phyloP scores from a whole-genome alignment of 345 rosid species.

The Boechera retrofracta region DNA sequence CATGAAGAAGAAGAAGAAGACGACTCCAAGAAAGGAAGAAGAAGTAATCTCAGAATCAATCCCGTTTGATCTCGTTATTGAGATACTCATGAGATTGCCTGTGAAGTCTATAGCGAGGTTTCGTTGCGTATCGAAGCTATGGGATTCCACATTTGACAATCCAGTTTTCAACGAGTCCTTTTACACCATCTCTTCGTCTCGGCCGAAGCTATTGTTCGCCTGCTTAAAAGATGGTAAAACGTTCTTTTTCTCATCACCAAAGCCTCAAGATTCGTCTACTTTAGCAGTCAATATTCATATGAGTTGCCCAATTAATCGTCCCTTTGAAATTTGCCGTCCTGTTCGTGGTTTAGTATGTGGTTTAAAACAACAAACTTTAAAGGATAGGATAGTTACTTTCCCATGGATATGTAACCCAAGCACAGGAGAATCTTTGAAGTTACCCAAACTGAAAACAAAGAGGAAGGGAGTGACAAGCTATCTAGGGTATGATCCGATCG shows the following conservation, averaged over 20 bases:
- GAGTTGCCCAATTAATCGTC: not conserved
- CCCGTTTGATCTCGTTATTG: conserved; percentile 4
- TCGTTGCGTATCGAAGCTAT: conserved; percentile 22
- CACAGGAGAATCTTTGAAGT: not conserved
- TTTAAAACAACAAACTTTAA: not conserved
- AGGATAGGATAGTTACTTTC: not conserved
- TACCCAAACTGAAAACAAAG: not conserved
- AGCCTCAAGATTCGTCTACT: not conserved
- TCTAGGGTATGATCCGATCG: conserved; percentile 17
- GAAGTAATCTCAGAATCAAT: not conserved
- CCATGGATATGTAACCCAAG: not conserved
- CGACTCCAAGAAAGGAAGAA: not conserved
- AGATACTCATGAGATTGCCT: conserved; percentile 25
- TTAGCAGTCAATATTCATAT: not conserved
- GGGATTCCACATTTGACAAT: not conserved
- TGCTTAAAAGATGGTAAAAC: not conserved
- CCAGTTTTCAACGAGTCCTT: not conserved
- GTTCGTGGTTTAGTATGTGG: conserved; percentile 22
- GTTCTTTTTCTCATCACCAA: conserved; percentile 17
- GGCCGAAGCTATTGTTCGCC: conserved; percentile 9
- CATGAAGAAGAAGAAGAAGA: not conserved
- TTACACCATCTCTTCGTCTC: not conserved
- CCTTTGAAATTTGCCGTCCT: not conserved
- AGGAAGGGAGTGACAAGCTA: not conserved
- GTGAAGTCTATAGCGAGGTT: not conserved